Base-by-base conservation (phyloP, 2,329 filamentous ascomycete species). In the Fusarium stilboides region DNA sequence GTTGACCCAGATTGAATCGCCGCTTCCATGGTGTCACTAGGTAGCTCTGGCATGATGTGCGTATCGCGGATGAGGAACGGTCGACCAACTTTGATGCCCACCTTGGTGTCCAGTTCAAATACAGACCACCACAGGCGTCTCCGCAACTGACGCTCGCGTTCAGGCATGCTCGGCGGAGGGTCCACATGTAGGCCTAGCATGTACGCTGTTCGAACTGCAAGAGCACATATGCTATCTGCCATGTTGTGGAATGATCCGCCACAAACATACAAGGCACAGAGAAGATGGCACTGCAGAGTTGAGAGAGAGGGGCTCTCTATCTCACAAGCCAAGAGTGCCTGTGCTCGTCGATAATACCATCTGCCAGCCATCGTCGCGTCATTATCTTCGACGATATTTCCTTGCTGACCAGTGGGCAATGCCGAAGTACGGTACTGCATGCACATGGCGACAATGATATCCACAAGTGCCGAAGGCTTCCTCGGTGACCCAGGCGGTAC, bases 381-480 rank as follows among this genome's bases (percentile, higher is more conserved):
- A 4, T 64, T 31, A 4, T 57, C 61, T 36, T 64, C 61, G 6
- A 64, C 37, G 2, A 64, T 50, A 2, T 28, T 57, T 6, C 37
- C 46, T 3, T 40, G 45, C 3, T 64, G 39, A 0, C 26, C 15
- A 1, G 19, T 22, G 2, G 59, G 51, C 1, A 26, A 22, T 1
- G 58, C 26, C 1, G 59, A 64, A 1, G 46, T 19, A 15, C 50
- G 51, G 7, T 64, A 64, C 1, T 64, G 61, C 59, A 64, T 64
- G 1, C 61, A 64, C 61, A 64, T 64, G 1, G 61, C 61, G 4
- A 64, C 31, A 10, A 64, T 64, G 15, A 64, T 64, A 3, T 63
- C 60, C 0, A 63, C 43, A 4, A 63, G 28, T 2, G 50, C 60
- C 4, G 60, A 63, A 1, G 53, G 43, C 3, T 39, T 64, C 9